A percentile compares a stretch with the other conserved stretches of the same genome.
Evolutionary conservation across 331 rosid genomes (phyloP).

Genomic region (Erythrophleum ivorense): DNA sequence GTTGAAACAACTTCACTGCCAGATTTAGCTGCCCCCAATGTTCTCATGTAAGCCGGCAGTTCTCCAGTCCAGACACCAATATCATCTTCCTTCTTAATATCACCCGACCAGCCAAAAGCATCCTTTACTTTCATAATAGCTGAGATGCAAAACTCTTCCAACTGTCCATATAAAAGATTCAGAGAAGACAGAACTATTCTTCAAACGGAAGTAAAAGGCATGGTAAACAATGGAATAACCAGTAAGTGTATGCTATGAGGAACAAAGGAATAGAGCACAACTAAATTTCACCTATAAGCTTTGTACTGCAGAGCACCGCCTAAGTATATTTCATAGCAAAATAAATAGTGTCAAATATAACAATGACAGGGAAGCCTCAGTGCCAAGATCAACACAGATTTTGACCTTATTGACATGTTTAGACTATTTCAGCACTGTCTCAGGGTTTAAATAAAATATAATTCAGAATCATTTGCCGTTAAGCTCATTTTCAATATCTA

Average conservation of each 20-base stretch:
- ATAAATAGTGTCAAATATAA: constrained; percentile 6
- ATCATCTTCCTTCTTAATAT: constrained; percentile 58
- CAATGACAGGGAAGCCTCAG: neutral
- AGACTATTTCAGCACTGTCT: constrained; percentile 13
- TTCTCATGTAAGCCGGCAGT: constrained; percentile 70
- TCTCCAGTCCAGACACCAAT: constrained; percentile 82
- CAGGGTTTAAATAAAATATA: neutral
- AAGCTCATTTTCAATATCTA: constrained; percentile 5
- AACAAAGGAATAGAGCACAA: constrained; percentile 22
- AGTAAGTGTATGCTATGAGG: constrained; percentile 4
- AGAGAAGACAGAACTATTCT: constrained; percentile 29
- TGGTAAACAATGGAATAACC: constrained; percentile 9
- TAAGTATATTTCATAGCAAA: neutral
- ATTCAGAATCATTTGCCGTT: constrained; percentile 23
- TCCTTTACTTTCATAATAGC: constrained; percentile 65
- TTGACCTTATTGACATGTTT: neutral
- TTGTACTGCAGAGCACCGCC: neutral
- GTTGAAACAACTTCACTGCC: constrained; percentile 50
- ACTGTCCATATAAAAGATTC: constrained; percentile 49
- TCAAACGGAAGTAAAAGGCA: constrained; percentile 35
- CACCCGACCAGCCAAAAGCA: constrained; percentile 76
- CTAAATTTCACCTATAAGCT: constrained; percentile 27
- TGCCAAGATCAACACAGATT: constrained; percentile 6
- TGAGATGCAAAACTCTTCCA: constrained; percentile 67
- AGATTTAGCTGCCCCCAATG: constrained; percentile 40